Conservation (phyloP, 345 rosid species). For the Gossypium sturtianum region DNA sequence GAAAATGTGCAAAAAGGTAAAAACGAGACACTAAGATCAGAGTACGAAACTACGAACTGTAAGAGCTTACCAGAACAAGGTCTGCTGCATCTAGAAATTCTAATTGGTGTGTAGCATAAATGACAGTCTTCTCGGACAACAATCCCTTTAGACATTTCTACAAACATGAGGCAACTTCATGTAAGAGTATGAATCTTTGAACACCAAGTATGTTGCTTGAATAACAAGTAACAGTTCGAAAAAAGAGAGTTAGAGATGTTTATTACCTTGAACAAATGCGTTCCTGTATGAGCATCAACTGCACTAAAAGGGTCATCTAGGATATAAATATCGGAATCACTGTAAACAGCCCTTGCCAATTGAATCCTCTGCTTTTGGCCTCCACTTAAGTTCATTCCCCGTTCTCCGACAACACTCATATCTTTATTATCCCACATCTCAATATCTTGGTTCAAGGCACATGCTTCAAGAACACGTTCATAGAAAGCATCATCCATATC, state of each 20-base stretch:
- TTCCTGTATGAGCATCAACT: conserved; percentile 77
- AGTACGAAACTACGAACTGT: background rate
- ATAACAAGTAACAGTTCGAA: background rate
- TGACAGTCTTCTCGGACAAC: conserved; percentile 48
- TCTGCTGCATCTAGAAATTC: conserved; percentile 61
- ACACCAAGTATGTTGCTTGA: background rate
- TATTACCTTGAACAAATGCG: conserved; percentile 56
- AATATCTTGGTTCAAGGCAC: conserved; percentile 68
- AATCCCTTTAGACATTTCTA: conserved; percentile 5
- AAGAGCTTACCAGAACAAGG: conserved; percentile 24
- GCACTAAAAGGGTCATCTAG: conserved; percentile 86
- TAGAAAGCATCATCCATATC: conserved; percentile 50
- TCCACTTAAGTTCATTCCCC: conserved; percentile 84
- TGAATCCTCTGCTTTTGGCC: conserved; percentile 85
- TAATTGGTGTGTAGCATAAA: conserved; percentile 62
- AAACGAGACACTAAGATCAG: background rate
- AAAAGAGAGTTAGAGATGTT: background rate
- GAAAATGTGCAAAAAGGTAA: background rate
- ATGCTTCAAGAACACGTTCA: conserved; percentile 40
- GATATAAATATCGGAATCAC: conserved; percentile 62
- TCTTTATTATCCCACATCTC: conserved; percentile 56
- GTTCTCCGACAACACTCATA: conserved; percentile 67
- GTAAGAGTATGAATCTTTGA: background rate
- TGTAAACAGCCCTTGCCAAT: conserved; percentile 68
- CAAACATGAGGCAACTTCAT: background rate